phyloP scores from a whole-genome alignment of 345 rosid genomes.

The Erysimum cheiranthoides region DNA sequence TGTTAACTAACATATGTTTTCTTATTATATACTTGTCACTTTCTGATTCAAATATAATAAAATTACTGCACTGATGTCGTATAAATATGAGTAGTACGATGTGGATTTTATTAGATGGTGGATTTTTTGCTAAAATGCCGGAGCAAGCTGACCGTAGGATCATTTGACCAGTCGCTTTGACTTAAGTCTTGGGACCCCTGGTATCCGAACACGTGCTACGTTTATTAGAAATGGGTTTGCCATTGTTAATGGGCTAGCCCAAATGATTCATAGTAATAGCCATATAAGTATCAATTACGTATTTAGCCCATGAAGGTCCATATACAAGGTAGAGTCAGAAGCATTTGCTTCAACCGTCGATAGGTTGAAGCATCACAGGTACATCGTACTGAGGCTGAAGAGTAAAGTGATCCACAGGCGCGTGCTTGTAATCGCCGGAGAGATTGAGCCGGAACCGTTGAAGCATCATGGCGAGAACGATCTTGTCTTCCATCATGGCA shows the following conservation, averaged over 20 bases:
- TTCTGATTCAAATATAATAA: background rate
- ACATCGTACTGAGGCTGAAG: slow-evolving; percentile 50
- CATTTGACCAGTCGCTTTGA: background rate
- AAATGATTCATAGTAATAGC: background rate
- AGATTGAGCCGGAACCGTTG: slow-evolving; percentile 49
- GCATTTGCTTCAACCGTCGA: slow-evolving; percentile 20
- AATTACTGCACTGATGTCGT: background rate
- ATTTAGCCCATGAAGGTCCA: slow-evolving; percentile 8
- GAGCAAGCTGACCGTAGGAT: slow-evolving; percentile 22
- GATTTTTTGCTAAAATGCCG: background rate
- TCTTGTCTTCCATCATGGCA: slow-evolving; percentile 51
- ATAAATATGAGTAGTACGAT: background rate
- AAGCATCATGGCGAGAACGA: slow-evolving; percentile 52
- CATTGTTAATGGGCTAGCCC: background rate
- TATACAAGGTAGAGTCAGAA: background rate
- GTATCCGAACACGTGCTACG: background rate
- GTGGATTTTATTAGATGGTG: background rate
- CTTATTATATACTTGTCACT: slow-evolving; percentile 21
- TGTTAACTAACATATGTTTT: background rate
- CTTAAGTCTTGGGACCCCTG: background rate
- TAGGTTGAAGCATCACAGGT: slow-evolving; percentile 48
- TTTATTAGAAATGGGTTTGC: background rate
- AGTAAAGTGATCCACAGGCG: slow-evolving; percentile 47
- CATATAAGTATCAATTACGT: background rate
- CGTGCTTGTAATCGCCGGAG: slow-evolving; percentile 52